phyloP scores from a whole-genome alignment of 2,329 filamentous ascomycete species.

The Gaeumannomyces tritici region DNA sequence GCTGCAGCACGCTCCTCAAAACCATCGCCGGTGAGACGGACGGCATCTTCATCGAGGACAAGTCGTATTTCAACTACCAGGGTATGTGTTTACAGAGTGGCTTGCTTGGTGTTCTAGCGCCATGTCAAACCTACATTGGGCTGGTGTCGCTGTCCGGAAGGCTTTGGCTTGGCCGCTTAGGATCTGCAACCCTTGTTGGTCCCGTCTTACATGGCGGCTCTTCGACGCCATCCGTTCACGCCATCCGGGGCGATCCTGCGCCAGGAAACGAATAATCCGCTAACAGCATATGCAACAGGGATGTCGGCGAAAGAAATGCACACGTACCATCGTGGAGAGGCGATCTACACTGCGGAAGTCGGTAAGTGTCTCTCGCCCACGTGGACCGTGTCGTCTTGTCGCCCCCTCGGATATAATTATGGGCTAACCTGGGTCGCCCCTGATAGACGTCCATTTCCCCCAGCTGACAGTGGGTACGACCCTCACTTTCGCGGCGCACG shows the following conservation, averaged over 20 bases:
- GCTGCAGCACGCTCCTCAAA: slow-evolving; percentile 79
- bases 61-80: slow-evolving; percentile 74
- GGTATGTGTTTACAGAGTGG: slow-evolving; percentile 23
- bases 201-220: neutral
- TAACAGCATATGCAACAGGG: slow-evolving; percentile 24
- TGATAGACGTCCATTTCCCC: slow-evolving; percentile 64
- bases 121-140: neutral
- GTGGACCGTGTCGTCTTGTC: neutral
- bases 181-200: too few species aligned
- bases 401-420: neutral
- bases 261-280: neutral
- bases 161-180: neutral
- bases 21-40: slow-evolving; percentile 76
- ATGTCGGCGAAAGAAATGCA: slow-evolving; percentile 67
- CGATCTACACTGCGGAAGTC: slow-evolving; percentile 78
- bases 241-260: neutral
- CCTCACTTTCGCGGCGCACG: slow-evolving; percentile 65
- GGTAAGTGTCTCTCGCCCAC: neutral
- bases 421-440: neutral
- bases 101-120: neutral
- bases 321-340: slow-evolving; percentile 69
- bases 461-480: slow-evolving; percentile 71
- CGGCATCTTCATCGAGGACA: slow-evolving; percentile 62
- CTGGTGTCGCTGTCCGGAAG: neutral
- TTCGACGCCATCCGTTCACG: neutral